Conservation (phyloP, 129 eudicot genomes). For the Rutidosis leptorrhynchoides region DNA sequence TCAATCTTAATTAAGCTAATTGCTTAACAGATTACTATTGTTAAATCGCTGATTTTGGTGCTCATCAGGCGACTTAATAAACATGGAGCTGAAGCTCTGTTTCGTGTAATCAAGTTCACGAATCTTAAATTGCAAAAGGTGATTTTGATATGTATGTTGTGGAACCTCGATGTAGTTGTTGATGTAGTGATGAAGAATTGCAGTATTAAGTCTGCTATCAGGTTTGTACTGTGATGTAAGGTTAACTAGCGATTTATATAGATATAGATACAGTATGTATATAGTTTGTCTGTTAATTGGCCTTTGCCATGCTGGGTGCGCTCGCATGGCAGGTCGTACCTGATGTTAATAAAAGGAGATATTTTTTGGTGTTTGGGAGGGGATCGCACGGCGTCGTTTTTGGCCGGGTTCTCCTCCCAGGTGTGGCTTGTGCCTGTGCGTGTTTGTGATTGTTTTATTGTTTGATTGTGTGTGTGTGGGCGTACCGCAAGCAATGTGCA, state of each 20-base stretch:
- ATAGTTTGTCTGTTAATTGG: neutral
- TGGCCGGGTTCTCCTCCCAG: constrained; percentile 54
- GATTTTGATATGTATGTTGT: neutral
- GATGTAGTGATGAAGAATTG: neutral
- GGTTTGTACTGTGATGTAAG: constrained; percentile 7
- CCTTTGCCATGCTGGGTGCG: constrained; percentile 57
- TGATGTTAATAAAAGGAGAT: constrained; percentile 11
- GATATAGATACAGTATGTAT: constrained; percentile 12
- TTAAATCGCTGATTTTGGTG: neutral
- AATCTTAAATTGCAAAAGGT: neutral
- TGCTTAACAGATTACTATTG: neutral
- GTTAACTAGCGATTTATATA: no score
- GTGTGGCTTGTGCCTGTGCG: constrained; percentile 26
- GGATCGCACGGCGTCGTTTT: constrained; percentile 55
- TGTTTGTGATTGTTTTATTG: neutral
- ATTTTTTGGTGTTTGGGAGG: constrained; percentile 37
- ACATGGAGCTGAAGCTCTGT: neutral
- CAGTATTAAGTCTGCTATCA: neutral
- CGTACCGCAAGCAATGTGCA: neutral
- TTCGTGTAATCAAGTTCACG: neutral
- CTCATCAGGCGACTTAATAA: neutral
- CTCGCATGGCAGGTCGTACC: constrained; percentile 49
- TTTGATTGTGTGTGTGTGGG: neutral
- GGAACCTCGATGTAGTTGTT: neutral
- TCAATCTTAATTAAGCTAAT: neutral